phyloP scores from a whole-genome alignment of 257 asterid genomes.

The Craterostigma plantagineum region DNA sequence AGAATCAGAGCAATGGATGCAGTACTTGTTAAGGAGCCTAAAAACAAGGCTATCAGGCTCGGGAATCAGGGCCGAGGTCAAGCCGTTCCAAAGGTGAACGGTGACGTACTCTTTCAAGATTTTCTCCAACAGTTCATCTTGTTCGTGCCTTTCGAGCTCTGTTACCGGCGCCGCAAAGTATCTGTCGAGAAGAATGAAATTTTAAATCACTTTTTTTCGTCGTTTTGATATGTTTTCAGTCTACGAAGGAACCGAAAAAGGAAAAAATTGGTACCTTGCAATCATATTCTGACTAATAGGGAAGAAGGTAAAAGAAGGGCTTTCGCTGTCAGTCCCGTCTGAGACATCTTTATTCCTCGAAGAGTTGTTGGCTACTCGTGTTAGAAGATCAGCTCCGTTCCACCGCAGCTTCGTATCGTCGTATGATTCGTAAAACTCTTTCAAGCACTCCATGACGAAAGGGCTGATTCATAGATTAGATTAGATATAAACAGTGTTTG shows the following conservation, averaged over 20 bases:
- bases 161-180: conserved; percentile 53
- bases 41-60: conserved; percentile 52
- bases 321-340: too few relatives aligned
- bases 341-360: conserved; percentile 23
- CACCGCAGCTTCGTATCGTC: conserved; percentile 64
- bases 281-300: conserved; percentile 34
- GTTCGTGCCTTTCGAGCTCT: conserved; percentile 29
- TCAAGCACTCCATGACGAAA: conserved; percentile 63
- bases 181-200: conserved; percentile 25
- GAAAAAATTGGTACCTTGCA: conserved; percentile 31
- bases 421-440: conserved; percentile 74
- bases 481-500: not conserved
- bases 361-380: conserved; percentile 44
- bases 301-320: conserved; percentile 41
- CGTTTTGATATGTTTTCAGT: conserved; percentile 1
- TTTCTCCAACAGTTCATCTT: conserved; percentile 31
- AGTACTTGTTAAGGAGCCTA: conserved; percentile 38
- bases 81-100: conserved; percentile 68
- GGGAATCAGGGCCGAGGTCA: conserved; percentile 66
- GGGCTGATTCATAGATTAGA: conserved; percentile 34
- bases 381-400: conserved; percentile 87
- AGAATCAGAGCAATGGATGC: conserved; percentile 59
- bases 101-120: conserved; percentile 30
- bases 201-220: not conserved
- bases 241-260: conserved; percentile 2